These are phyloP conservation scores for Acanthamoeba healyi DNA, from an alignment of 208 protist genomes.

Conservation along the genomic window DNA sequence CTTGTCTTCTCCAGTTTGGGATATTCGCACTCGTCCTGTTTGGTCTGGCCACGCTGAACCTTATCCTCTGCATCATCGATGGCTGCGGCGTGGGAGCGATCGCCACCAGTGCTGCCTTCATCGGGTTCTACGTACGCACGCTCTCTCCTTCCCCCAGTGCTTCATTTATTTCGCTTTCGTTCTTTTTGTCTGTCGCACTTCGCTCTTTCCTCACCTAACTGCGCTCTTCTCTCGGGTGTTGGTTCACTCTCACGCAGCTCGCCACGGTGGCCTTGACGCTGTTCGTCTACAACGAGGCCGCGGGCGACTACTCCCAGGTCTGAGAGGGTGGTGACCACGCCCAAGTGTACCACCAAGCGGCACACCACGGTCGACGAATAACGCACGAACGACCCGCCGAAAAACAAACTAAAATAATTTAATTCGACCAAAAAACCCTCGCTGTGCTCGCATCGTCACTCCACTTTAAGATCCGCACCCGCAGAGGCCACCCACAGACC, in stretches of 20 bases:
- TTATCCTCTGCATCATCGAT: constrained; percentile 1
- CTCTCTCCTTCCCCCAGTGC: neutral
- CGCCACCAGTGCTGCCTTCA: neutral
- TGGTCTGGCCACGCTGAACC: neutral
- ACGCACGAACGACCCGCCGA: neutral
- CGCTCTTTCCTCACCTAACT: neutral
- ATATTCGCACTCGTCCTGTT: neutral
- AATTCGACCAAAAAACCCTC: no score
- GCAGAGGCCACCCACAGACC: no score
- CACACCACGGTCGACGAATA: neutral
- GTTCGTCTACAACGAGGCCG: neutral
- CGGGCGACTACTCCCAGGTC: no score
- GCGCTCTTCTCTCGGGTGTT: neutral
- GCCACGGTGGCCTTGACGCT: neutral
- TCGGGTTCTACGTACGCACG: neutral
- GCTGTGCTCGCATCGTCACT: no score
- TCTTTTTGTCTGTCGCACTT: neutral
- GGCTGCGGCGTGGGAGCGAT: neutral
- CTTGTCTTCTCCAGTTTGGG: neutral
- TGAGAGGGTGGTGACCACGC: neutral
- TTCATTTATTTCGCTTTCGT: neutral
- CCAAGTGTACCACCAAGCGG: neutral
- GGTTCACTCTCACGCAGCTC: neutral
- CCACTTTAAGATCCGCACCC: no score
- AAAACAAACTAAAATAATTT: neutral